Base-by-base conservation (phyloP, 78 protist species). In the Dictyostelium brefeldianum region DNA sequence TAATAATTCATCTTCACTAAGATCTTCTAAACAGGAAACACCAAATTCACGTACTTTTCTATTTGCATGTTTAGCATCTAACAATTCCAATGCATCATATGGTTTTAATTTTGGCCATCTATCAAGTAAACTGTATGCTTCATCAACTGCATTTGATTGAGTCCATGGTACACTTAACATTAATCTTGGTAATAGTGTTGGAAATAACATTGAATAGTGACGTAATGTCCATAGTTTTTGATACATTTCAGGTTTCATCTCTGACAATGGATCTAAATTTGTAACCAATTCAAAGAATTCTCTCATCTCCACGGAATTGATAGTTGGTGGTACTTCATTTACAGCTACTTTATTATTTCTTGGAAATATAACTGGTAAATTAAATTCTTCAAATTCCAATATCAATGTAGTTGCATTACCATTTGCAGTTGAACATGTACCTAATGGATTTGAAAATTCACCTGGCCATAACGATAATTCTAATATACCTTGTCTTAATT, bases 91-190 rank as follows among this genome's bases (percentile, higher is more conserved):
- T 7, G 96, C 95, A 36, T 95, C 95, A 43, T 70, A 81, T 2
- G 96, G 94, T 18, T n/a, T 70, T 9, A 75, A 62, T 31, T 48
- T 62, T 75, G 90, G 81, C 98, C 98, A 96, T 36, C 17, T 56
- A 10, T 7, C 53, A 20, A 96, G 48, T 31, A 77, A 36, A 5
- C 47, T 46, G 7, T 47, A 85, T 6, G 89, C 97, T 43, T 96
- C 99, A 17, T 27, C 85, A 14, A 97, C 99, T 11, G 94, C 96
- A 0, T 18, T 7, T 3, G 95, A 90, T 8, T 70, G 41, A 20
- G 22, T 53, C 99, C 99, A 98, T 7, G 51, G 57, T 25, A 98
- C 98, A n/a, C 97, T 56, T 18, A 51, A 96, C 57, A 98, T 84
- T 29, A 98, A 77, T 89, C 97, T 95, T 27, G 99, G 96, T 57